Conservation (phyloP, 1,139 yeast species). For the Taphrina pruni region DNA sequence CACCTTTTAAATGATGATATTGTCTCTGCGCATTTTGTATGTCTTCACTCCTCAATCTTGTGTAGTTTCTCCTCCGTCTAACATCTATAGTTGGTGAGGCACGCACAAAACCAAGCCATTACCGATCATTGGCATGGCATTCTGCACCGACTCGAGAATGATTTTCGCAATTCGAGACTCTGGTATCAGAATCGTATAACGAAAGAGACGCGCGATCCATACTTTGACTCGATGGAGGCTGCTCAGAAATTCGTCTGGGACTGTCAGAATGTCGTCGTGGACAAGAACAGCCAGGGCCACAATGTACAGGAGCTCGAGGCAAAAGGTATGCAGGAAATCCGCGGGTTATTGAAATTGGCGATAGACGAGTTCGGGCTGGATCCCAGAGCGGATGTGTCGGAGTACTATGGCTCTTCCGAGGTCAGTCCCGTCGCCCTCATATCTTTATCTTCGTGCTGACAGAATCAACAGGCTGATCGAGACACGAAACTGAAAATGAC, state of each 20-base stretch:
- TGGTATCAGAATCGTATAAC: conserved; percentile 30
- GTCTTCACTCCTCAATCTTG: not conserved
- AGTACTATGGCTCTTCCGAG: conserved; percentile 20
- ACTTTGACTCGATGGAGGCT: conserved; percentile 9
- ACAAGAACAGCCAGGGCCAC: conserved; percentile 20
- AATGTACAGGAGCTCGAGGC: conserved; percentile 1
- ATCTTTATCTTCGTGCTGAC: not conserved
- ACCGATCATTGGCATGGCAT: conserved; percentile 35
- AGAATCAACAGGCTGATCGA: conserved; percentile 8
- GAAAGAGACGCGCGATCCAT: conserved; percentile 1
- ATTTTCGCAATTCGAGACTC: conserved; percentile 23
- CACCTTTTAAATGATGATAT: conserved; percentile 32
- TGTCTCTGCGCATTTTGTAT: conserved; percentile 21
- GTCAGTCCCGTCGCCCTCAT: not conserved
- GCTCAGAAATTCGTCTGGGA: conserved; percentile 29
- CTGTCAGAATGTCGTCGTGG: conserved; percentile 30
- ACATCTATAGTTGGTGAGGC: conserved; percentile 13
- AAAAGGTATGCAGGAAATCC: conserved; percentile 22
- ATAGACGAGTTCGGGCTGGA: conserved; percentile 19
- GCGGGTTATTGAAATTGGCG: conserved; percentile 12
- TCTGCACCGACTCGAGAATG: conserved; percentile 29
- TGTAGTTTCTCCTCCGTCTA: not conserved
- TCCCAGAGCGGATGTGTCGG: conserved; percentile 21
- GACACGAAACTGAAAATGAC: conserved; percentile 29
- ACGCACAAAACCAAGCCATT: conserved; percentile 20